Percentiles rank a stretch among this genome's conserved stretches.
These are phyloP conservation scores for Elongisporangium anandrum DNA, from an alignment of 352 stramenopile genomes.

Conservation along the genomic window DNA sequence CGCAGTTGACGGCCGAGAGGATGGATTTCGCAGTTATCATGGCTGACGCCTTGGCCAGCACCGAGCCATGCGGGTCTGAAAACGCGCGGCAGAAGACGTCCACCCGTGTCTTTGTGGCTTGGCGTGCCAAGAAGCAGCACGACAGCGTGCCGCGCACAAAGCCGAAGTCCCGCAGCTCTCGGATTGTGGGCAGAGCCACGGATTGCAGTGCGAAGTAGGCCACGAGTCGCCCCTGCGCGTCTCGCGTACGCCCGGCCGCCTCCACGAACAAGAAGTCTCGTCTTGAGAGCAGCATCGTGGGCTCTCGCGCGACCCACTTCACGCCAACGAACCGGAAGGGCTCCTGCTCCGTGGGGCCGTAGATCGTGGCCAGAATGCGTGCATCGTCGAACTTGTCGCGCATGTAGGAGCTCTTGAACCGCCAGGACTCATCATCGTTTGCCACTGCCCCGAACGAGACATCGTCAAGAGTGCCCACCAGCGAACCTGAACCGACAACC, in stretches of 20 bases:
- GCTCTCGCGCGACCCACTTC: constrained; percentile 15
- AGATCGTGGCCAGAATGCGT: constrained; percentile 7
- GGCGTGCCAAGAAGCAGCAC: constrained; percentile 45
- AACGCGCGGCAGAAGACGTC: constrained; percentile 48
- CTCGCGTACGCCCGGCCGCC: constrained; percentile 23
- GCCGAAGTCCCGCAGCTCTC: constrained; percentile 33
- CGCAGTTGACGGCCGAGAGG: constrained; percentile 25
- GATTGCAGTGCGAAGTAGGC: constrained; percentile 58
- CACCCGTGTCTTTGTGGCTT: constrained; percentile 20
- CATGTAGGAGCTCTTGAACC: constrained; percentile 8
- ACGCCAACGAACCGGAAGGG: constrained; percentile 10
- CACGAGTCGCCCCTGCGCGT: constrained; percentile 27
- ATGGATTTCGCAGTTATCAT: constrained; percentile 36
- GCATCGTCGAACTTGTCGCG: constrained; percentile 13
- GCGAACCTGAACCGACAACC: constrained; percentile 5
- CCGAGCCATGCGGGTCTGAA: constrained; percentile 37
- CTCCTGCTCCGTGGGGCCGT: constrained; percentile 7
- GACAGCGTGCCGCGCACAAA: constrained; percentile 41
- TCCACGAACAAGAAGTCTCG: constrained; percentile 53
- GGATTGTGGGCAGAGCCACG: constrained; percentile 25
- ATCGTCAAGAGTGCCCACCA: constrained; percentile 14
- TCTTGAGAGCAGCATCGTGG: constrained; percentile 7
- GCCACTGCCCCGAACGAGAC: constrained; percentile 12
- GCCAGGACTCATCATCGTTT: constrained; percentile 11
- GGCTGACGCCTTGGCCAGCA: constrained; percentile 36